Percentiles rank a stretch among this genome's conserved stretches.
Evolutionary conservation across 306 rosid genomes (phyloP).

Genomic region (Prunus armeniaca): DNA sequence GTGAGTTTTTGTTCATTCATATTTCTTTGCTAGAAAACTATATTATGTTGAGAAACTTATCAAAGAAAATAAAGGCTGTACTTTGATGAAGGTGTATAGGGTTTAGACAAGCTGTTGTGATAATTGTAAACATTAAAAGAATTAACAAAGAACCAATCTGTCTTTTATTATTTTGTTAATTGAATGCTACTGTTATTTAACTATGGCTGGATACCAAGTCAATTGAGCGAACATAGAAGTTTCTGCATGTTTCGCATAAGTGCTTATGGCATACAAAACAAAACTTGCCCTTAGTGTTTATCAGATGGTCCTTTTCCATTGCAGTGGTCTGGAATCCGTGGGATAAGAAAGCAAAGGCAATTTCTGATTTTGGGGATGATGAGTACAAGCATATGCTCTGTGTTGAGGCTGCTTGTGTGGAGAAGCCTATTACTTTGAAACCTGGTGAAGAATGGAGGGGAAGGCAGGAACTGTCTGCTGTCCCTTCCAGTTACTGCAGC

Average conservation of each 20-base stretch:
- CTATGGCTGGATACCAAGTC: background rate
- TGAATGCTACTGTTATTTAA: no score
- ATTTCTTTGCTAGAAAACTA: background rate
- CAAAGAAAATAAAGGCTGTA: background rate
- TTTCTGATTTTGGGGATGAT: slow-evolving; percentile 59
- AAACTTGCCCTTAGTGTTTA: background rate
- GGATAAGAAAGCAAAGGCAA: slow-evolving; percentile 74
- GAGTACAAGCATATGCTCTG: slow-evolving; percentile 71
- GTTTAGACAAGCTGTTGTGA: no score
- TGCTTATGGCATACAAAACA: background rate
- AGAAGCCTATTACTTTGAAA: slow-evolving; percentile 56
- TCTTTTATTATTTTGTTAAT: background rate
- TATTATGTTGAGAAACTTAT: background rate
- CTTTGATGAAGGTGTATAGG: background rate
- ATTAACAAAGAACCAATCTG: background rate
- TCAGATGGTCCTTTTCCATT: background rate
- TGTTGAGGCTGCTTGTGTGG: slow-evolving; percentile 70
- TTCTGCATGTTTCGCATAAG: background rate
- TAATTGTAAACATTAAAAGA: background rate
- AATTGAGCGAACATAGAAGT: background rate
- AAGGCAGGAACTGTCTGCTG: slow-evolving; percentile 65
- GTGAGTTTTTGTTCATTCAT: slow-evolving; percentile 38
- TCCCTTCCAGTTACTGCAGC: slow-evolving; percentile 72
- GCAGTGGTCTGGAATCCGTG: slow-evolving; percentile 88
- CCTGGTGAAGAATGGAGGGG: slow-evolving; percentile 96